Conservation (phyloP, 176 grass and related monocot genomes). For the Zoysia pacifica region DNA sequence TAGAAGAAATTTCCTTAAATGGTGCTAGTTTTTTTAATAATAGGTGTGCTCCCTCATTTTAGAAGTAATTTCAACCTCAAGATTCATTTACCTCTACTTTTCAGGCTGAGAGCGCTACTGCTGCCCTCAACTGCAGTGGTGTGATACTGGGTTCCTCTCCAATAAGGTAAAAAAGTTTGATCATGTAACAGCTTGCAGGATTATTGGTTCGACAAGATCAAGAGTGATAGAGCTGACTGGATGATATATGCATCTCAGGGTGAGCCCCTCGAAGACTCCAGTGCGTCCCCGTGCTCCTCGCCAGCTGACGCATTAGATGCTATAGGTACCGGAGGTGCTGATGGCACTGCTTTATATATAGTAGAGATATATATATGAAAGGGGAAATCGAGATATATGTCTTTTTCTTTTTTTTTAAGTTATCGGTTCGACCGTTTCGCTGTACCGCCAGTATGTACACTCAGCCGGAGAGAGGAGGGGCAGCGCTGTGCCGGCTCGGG, state of each 20-base stretch:
- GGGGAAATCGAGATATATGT: conserved; percentile 55
- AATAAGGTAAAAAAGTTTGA: conserved; percentile 66
- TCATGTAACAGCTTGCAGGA: background rate
- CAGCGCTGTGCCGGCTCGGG: background rate
- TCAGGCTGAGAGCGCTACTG: conserved; percentile 99
- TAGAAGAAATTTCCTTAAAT: background rate
- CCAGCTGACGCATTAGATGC: conserved; percentile 65
- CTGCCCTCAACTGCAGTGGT: conserved; percentile 94
- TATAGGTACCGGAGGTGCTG: conserved; percentile 77
- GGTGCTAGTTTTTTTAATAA: conserved; percentile 6
- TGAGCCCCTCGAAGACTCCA: conserved; percentile 98
- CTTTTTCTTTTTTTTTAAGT: conserved; percentile 50
- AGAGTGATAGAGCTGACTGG: background rate
- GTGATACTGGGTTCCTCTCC: conserved; percentile 90
- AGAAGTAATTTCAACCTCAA: background rate
- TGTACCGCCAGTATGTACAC: conserved; percentile 35
- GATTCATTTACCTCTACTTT: conserved; percentile 35
- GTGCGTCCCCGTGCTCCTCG: conserved; percentile 89
- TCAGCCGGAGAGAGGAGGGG: conserved; percentile 15
- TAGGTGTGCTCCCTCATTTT: background rate
- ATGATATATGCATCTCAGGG: conserved; percentile 52
- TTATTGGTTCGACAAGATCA: background rate
- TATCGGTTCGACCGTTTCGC: conserved; percentile 34
- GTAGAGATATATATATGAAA: conserved; percentile 69
- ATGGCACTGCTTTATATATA: conserved; percentile 77